Conservation (phyloP, 2,329 filamentous ascomycete genomes). For the Botryotinia globosa region DNA sequence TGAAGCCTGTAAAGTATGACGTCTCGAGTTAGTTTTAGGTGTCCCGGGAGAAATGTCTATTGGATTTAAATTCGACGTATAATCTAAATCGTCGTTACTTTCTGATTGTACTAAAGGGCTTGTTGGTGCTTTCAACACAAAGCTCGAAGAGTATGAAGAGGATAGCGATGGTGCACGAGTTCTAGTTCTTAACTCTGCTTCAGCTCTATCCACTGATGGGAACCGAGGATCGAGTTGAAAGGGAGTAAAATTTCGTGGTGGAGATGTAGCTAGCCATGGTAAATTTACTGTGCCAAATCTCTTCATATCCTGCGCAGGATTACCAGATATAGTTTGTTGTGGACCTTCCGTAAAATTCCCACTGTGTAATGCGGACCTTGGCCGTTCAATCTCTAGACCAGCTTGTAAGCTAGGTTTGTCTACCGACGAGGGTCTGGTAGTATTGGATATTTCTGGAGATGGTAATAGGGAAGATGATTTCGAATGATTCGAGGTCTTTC, state of each 20-base stretch:
- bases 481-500: slow-evolving; percentile 27
- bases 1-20: slow-evolving; percentile 71
- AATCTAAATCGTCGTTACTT: slow-evolving; percentile 75
- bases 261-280: slow-evolving; percentile 55
- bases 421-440: slow-evolving; percentile 36
- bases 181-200: slow-evolving; percentile 22
- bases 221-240: slow-evolving; percentile 45
- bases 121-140: slow-evolving; percentile 82
- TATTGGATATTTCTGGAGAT: slow-evolving; percentile 39
- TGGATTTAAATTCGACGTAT: slow-evolving; percentile 52
- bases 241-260: slow-evolving; percentile 50
- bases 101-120: slow-evolving; percentile 88
- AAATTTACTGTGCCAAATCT: slow-evolving; percentile 25
- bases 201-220: slow-evolving; percentile 27
- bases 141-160: slow-evolving; percentile 73
- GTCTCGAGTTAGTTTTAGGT: slow-evolving; percentile 47
- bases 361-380: slow-evolving; percentile 70
- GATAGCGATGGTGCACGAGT: slow-evolving; percentile 56
- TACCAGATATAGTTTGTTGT: slow-evolving; percentile 16
- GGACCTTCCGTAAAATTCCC: slow-evolving; percentile 57
- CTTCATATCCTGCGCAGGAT: slow-evolving; percentile 20
- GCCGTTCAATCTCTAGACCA: slow-evolving; percentile 70
- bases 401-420: slow-evolving; percentile 48
- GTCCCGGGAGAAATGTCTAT: slow-evolving; percentile 46
- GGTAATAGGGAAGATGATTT: slow-evolving; percentile 38